Percentiles rank a stretch among this genome's conserved stretches.
Evolutionary conservation across 352 stramenopile species (phyloP).

Genomic region (Globisporangium cystogenes): DNA sequence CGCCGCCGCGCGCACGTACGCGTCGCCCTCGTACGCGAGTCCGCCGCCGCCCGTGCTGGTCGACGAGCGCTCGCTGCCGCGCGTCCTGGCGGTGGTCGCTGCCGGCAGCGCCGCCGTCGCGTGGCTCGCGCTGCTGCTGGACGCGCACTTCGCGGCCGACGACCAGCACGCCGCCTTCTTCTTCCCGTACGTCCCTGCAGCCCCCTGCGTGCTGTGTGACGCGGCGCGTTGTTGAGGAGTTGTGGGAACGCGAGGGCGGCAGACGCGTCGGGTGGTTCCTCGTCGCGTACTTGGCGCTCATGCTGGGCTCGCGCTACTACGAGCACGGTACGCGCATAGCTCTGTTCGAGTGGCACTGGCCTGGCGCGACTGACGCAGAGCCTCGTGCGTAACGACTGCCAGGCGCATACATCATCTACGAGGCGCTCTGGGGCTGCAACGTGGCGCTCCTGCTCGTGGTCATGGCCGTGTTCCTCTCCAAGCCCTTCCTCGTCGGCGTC

Average conservation of each 20-base stretch:
- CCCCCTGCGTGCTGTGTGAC: not conserved
- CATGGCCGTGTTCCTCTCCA: conserved; percentile 60
- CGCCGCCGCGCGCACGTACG: conserved; percentile 2
- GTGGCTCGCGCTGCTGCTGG: conserved; percentile 46
- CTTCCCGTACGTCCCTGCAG: conserved; percentile 56
- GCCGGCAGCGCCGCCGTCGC: conserved; percentile 23
- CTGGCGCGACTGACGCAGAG: not conserved
- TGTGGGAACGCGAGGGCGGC: not conserved
- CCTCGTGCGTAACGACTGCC: not conserved
- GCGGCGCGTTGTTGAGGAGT: too few species aligned
- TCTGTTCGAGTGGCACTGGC: not conserved
- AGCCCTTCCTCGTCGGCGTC: conserved; percentile 79
- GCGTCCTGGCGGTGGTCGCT: conserved; percentile 25
- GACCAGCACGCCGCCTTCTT: conserved; percentile 36
- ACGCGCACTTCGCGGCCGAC: conserved; percentile 37
- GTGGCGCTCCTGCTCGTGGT: conserved; percentile 63
- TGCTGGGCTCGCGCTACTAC: conserved; percentile 47
- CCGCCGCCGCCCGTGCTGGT: conserved; percentile 49
- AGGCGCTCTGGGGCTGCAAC: conserved; percentile 81
- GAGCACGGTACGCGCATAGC: conserved; percentile 38
- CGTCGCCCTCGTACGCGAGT: conserved; percentile 13
- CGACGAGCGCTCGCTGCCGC: conserved; percentile 44
- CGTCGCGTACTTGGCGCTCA: conserved; percentile 36
- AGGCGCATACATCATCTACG: conserved; percentile 78
- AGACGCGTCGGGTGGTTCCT: conserved; percentile 54